These are phyloP conservation scores for Agapanthus africanus DNA, from an alignment of 106 monocot genomes.

Conservation along the genomic window DNA sequence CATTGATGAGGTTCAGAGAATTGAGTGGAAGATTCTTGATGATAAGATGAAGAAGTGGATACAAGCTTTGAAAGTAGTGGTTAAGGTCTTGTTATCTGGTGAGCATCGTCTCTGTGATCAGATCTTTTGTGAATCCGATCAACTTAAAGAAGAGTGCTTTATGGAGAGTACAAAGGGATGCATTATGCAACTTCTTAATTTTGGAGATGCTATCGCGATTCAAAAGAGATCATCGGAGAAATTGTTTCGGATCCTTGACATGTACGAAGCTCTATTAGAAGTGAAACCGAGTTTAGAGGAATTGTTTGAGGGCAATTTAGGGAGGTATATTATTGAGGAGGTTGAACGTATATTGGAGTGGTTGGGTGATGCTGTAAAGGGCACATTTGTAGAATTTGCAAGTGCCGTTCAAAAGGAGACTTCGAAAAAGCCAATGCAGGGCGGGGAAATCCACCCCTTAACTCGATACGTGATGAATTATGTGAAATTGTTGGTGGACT, in stretches of 20 bases:
- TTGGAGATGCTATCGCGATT: slow-evolving; percentile 68
- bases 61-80: slow-evolving; percentile 36
- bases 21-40: slow-evolving; percentile 54
- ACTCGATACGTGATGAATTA: slow-evolving; percentile 65
- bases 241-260: slow-evolving; percentile 86
- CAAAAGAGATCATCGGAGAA: slow-evolving; percentile 51
- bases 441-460: slow-evolving; percentile 44
- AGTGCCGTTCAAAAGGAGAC: slow-evolving; percentile 32
- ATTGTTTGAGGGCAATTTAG: slow-evolving; percentile 21
- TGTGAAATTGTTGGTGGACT: slow-evolving; percentile 33
- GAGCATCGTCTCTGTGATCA: slow-evolving; percentile 65
- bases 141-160: slow-evolving; percentile 53
- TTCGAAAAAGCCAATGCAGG: slow-evolving; percentile 24
- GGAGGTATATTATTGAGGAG: slow-evolving; percentile 22
- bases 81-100: slow-evolving; percentile 26
- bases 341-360: slow-evolving; percentile 27
- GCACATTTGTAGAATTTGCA: slow-evolving; percentile 37
- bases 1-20: slow-evolving; percentile 72
- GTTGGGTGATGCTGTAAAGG: slow-evolving; percentile 38
- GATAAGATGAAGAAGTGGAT: slow-evolving; percentile 74
- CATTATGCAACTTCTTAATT: slow-evolving; percentile 65
- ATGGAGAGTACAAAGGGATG: slow-evolving; percentile 49
- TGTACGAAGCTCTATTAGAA: slow-evolving; percentile 61
- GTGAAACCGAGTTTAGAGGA: slow-evolving; percentile 31
- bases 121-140: slow-evolving; percentile 30